phyloP scores from a whole-genome alignment of 2,329 filamentous ascomycete species.

The Scopulariopsis brevicaulis region DNA sequence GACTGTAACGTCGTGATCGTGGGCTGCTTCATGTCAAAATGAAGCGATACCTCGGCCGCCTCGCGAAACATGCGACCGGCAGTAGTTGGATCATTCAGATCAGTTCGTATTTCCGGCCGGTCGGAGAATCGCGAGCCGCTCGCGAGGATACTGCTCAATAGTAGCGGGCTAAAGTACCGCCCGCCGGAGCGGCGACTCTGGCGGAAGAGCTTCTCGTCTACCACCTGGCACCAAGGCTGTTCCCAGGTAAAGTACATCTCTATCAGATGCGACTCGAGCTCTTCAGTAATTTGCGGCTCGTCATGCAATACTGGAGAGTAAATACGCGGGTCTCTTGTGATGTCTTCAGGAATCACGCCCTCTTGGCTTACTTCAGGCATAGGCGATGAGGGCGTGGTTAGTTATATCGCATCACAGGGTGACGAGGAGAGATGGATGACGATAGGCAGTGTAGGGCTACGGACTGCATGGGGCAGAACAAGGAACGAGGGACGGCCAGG shows the following conservation, averaged over 20 bases:
- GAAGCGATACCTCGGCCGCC: conserved; percentile 12
- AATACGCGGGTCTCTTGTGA: not conserved
- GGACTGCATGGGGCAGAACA: too few species aligned
- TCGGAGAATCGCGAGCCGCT: conserved; percentile 21
- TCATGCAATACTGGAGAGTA: not conserved
- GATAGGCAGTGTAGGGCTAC: not conserved
- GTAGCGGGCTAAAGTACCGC: conserved; percentile 17
- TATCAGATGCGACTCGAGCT: conserved; percentile 17
- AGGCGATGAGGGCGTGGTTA: not conserved
- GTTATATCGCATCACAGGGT: not conserved
- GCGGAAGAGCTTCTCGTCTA: conserved; percentile 22
- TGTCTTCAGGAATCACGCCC: not conserved
- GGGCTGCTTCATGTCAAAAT: conserved; percentile 14
- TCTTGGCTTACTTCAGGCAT: not conserved
- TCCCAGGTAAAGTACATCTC: conserved; percentile 24
- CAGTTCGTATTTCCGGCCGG: conserved; percentile 15
- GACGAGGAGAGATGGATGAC: not conserved
- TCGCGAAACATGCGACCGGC: conserved; percentile 19
- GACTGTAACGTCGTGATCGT: conserved; percentile 24
- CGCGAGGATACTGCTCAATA: conserved; percentile 21
- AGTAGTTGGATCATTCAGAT: conserved; percentile 18
- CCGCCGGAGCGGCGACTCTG: conserved; percentile 14
- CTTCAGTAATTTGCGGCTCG: conserved; percentile 1
- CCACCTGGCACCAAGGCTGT: conserved; percentile 21
- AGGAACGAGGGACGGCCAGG: too few species aligned